Percentiles rank a stretch among this genome's conserved stretches.
Evolutionary conservation across 179 eudicot genomes (phyloP).

Genomic region (Carnegiea gigantea): DNA sequence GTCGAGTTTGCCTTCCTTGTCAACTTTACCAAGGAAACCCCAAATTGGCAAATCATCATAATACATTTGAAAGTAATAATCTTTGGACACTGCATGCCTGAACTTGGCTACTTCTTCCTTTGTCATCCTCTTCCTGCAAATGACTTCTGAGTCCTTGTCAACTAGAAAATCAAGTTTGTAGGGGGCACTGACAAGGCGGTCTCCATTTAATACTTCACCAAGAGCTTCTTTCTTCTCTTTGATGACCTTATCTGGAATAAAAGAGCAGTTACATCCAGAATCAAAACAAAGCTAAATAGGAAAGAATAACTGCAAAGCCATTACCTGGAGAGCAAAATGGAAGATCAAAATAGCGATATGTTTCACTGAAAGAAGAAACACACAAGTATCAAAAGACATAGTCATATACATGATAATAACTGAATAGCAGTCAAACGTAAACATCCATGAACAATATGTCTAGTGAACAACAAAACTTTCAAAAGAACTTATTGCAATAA

Average conservation of each 20-base stretch:
- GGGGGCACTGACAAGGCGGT: conserved; percentile 49
- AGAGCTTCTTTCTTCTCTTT: conserved; percentile 48
- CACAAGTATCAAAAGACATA: conserved; percentile 7
- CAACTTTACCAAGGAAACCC: conserved; percentile 48
- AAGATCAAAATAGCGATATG: conserved; percentile 49
- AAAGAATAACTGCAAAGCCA: neutral
- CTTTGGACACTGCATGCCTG: conserved; percentile 44
- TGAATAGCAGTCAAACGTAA: neutral
- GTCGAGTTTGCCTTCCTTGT: conserved; percentile 41
- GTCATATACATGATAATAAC: neutral
- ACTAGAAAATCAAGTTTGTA: conserved; percentile 47
- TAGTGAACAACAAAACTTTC: neutral
- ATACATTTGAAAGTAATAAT: conserved; percentile 48
- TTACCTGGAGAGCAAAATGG: conserved; percentile 43
- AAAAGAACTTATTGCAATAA: neutral
- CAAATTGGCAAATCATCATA: conserved; percentile 51
- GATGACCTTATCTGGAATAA: conserved; percentile 37
- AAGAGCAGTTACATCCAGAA: neutral
- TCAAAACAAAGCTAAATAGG: neutral
- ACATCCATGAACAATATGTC: neutral
- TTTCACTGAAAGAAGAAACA: conserved; percentile 40
- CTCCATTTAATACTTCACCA: conserved; percentile 52
- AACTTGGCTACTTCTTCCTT: conserved; percentile 40
- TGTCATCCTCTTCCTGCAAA: conserved; percentile 38
- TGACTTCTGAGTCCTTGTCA: conserved; percentile 40